Percentiles rank a stretch among this genome's conserved stretches.
phyloP scores from a whole-genome alignment of 1,284 basidiomycete genomes.

The Inonotus hispidus region DNA sequence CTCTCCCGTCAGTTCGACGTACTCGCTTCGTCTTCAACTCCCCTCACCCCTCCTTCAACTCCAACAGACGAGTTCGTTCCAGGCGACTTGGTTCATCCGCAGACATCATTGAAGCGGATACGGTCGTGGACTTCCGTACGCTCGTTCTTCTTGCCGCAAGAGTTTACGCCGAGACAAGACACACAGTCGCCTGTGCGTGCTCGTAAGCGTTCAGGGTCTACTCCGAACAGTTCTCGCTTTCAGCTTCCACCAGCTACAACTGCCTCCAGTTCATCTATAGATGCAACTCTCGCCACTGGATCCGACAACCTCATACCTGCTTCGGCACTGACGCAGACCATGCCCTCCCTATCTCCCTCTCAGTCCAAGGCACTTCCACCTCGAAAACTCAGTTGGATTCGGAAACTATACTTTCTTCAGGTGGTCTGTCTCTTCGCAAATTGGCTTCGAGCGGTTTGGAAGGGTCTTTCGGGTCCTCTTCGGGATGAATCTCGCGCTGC shows the following conservation, averaged over 20 bases:
- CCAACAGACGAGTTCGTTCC: conserved; percentile 10
- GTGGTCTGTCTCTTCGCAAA: conserved; percentile 48
- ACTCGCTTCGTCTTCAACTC: conserved; percentile 41
- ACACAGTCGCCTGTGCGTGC: conserved; percentile 20
- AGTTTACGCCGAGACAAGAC: conserved; percentile 23
- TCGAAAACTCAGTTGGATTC: conserved; percentile 30
- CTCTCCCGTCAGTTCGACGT: conserved; percentile 67
- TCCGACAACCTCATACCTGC: conserved; percentile 13
- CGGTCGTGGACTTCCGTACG: conserved; percentile 51
- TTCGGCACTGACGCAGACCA: conserved; percentile 19
- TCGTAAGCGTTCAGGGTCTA: conserved; percentile 16
- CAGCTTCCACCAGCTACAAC: background rate
- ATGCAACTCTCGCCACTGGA: conserved; percentile 4
- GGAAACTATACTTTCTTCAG: conserved; percentile 48
- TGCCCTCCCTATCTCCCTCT: conserved; percentile 27
- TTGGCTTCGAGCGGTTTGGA: conserved; percentile 43
- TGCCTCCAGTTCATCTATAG: conserved; percentile 9
- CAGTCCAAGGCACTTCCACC: conserved; percentile 20
- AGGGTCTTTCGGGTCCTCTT: conserved; percentile 31
- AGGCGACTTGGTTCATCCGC: conserved; percentile 23
- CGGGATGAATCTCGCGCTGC: conserved; percentile 3
- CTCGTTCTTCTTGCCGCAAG: conserved; percentile 41
- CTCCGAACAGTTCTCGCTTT: conserved; percentile 8
- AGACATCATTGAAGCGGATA: conserved; percentile 39
- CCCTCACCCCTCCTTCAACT: conserved; percentile 20